Evolutionary conservation across 768 basidiomycete genomes (phyloP).

Genomic region (Russula olivacea): DNA sequence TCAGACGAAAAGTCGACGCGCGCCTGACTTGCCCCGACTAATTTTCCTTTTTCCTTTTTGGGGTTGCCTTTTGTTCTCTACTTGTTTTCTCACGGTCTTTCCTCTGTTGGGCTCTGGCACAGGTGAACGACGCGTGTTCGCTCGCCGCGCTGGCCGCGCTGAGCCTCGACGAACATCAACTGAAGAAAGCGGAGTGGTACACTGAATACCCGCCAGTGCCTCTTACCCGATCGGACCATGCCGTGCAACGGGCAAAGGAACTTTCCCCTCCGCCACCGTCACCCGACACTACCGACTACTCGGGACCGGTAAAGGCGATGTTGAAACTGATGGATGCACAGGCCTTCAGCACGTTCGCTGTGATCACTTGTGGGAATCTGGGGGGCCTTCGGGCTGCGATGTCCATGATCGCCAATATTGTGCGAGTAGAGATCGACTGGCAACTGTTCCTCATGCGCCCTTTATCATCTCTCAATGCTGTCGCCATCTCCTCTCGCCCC

Average conservation of each 20-base stretch:
- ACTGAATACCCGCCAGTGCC: neutral
- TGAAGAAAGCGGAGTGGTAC: conserved; percentile 11
- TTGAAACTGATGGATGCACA: neutral
- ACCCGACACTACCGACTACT: neutral
- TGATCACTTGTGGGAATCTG: neutral
- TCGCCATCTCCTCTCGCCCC: neutral
- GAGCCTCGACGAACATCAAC: conserved; percentile 20
- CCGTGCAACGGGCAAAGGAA: neutral
- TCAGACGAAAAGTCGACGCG: neutral
- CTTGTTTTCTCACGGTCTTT: neutral
- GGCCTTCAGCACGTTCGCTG: conserved; percentile 9
- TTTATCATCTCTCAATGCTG: neutral
- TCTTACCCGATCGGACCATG: neutral
- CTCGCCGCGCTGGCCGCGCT: conserved; percentile 16
- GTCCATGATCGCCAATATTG: conserved; percentile 4
- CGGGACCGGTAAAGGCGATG: neutral
- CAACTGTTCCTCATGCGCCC: conserved; percentile 9
- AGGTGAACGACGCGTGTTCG: conserved; percentile 23
- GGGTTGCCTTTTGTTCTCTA: neutral
- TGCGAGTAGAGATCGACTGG: conserved; percentile 14
- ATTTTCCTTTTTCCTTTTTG: neutral
- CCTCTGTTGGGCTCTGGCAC: neutral
- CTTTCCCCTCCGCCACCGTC: neutral
- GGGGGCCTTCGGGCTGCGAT: conserved; percentile 5
- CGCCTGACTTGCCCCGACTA: neutral